Percentiles rank a stretch among this genome's conserved stretches.
Evolutionary conservation across 306 rosid species (phyloP).

Genomic region (Erythrophleum fordii): DNA sequence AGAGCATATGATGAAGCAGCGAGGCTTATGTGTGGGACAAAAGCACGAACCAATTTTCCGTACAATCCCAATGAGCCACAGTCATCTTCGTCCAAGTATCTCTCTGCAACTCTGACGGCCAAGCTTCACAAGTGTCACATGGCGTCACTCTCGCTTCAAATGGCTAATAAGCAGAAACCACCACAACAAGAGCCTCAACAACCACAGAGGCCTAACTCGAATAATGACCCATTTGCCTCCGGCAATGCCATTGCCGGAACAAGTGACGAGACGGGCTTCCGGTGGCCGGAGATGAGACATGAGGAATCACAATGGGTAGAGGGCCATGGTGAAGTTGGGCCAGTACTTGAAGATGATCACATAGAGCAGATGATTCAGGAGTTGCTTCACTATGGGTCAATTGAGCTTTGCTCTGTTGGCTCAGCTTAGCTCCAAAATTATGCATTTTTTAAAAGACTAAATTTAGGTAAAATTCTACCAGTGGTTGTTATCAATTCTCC

Average conservation of each 20-base stretch:
- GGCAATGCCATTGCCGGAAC: slow-evolving; percentile 40
- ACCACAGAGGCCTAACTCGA: not conserved
- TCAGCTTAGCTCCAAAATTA: slow-evolving; percentile 42
- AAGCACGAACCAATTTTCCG: slow-evolving; percentile 78
- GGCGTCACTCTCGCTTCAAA: slow-evolving; percentile 79
- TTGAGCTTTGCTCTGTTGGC: slow-evolving; percentile 67
- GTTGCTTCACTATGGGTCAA: slow-evolving; percentile 74
- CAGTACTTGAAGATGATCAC: slow-evolving; percentile 83
- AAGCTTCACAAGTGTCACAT: slow-evolving; percentile 78
- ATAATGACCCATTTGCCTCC: not conserved
- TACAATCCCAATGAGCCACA: slow-evolving; percentile 60
- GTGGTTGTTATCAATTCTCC: not conserved
- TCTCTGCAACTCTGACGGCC: slow-evolving; percentile 69
- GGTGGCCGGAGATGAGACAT: slow-evolving; percentile 46
- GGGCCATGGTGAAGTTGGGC: slow-evolving; percentile 44
- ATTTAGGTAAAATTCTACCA: not conserved
- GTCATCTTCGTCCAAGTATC: slow-evolving; percentile 63
- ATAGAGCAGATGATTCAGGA: slow-evolving; percentile 92
- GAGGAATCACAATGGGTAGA: slow-evolving; percentile 38
- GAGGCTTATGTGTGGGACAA: slow-evolving; percentile 78
- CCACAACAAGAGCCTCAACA: slow-evolving; percentile 38
- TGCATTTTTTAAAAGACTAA: slow-evolving; percentile 4
- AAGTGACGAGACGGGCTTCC: slow-evolving; percentile 34
- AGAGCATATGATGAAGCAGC: slow-evolving; percentile 93
- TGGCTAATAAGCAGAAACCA: slow-evolving; percentile 55